Conservation (phyloP, 2,329 filamentous ascomycete species). For the Colletotrichum sp. region DNA sequence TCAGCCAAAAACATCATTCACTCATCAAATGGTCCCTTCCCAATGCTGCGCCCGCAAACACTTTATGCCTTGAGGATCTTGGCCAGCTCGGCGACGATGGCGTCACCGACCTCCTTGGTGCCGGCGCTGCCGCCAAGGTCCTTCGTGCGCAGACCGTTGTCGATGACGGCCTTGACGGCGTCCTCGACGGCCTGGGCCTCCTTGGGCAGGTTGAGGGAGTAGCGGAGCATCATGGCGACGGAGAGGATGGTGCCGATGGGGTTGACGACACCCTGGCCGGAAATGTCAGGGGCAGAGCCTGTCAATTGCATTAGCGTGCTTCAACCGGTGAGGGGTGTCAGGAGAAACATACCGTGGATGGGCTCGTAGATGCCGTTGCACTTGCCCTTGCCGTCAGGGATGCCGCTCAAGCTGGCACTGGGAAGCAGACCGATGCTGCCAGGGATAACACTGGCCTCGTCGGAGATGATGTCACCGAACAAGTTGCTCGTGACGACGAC, state of each 20-base stretch:
- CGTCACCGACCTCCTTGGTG: conserved; percentile 71
- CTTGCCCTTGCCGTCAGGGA: conserved; percentile 82
- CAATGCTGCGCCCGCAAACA: background rate
- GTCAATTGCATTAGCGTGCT: background rate
- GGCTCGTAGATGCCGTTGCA: conserved; percentile 98
- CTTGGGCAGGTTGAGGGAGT: conserved; percentile 80
- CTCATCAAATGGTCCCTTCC: background rate
- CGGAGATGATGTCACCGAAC: conserved; percentile 94
- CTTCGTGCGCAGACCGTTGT: conserved; percentile 77
- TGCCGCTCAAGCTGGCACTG: conserved; percentile 83
- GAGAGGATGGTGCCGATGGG: conserved; percentile 92
- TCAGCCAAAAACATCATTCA: background rate
- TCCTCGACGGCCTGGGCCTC: conserved; percentile 82
- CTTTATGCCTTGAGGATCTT: conserved; percentile 61
- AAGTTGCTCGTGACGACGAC: conserved; percentile 92
- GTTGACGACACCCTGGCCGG: conserved; percentile 83
- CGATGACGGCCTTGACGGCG: conserved; percentile 80
- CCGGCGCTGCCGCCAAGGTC: conserved; percentile 82
- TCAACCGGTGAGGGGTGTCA: background rate
- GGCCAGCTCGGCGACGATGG: conserved; percentile 75
- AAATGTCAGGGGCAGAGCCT: conserved; percentile 93
- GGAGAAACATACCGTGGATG: conserved; percentile 75
- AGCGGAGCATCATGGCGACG: conserved; percentile 94
- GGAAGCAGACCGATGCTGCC: conserved; percentile 88
- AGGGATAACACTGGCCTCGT: conserved; percentile 94